Conservation (phyloP, 2,329 filamentous ascomycete genomes). For the Coleophoma cylindrospora region DNA sequence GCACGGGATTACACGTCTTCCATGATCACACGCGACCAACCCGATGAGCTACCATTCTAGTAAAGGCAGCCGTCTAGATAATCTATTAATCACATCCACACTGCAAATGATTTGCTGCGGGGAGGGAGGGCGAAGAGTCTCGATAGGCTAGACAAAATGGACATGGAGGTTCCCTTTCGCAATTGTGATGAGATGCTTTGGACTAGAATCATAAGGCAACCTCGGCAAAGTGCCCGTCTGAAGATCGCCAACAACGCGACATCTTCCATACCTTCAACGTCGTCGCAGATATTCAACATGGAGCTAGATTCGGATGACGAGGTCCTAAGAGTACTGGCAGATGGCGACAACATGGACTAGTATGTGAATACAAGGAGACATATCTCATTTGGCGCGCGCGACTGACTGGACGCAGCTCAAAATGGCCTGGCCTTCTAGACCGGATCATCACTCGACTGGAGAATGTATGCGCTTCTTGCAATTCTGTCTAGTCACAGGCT, state of each 20-base stretch:
- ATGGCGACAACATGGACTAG: constrained; percentile 50
- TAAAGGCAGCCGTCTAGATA: too few species aligned
- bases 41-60: too few species aligned
- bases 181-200: too few species aligned
- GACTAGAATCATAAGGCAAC: not conserved
- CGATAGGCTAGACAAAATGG: too few species aligned
- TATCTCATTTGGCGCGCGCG: not conserved
- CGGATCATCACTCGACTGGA: constrained; percentile 31
- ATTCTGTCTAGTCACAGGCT: not conserved
- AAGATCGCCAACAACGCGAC: not conserved
- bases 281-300: constrained; percentile 36
- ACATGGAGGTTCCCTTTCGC: too few species aligned
- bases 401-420: constrained; percentile 24
- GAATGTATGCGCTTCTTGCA: constrained; percentile 15
- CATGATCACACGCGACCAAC: too few species aligned
- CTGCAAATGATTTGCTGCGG: too few species aligned
- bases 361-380: constrained; percentile 30
- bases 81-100: too few species aligned
- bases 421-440: constrained; percentile 33
- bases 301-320: constrained; percentile 48
- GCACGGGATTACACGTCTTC: too few species aligned
- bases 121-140: too few species aligned
- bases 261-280: constrained; percentile 5
- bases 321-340: constrained; percentile 35
- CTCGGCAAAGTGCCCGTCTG: not conserved